These are phyloP conservation scores for Alternaria angustiovoidea DNA, from an alignment of 2,329 filamentous ascomycete genomes.

Conservation along the genomic window DNA sequence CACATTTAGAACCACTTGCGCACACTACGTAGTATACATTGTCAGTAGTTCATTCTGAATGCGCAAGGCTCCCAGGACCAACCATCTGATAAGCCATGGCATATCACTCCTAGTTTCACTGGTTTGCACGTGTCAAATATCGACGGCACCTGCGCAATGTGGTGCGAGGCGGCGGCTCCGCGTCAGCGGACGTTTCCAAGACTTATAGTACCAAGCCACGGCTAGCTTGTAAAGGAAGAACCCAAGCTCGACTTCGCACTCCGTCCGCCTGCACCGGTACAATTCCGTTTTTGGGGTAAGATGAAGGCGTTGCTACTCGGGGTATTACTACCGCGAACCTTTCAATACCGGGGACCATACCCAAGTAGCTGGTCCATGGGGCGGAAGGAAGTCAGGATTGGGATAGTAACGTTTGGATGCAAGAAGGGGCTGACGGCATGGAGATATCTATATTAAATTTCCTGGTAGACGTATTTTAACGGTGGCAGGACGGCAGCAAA, in stretches of 20 bases:
- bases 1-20: neutral
- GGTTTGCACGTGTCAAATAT: neutral
- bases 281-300: neutral
- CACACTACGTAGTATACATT: neutral
- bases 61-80: neutral
- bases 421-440: neutral
- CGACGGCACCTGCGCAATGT: neutral
- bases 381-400: neutral
- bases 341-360: conserved; percentile 3
- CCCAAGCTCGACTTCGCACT: conserved; percentile 22
- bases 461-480: neutral
- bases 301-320: conserved; percentile 13
- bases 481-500: neutral
- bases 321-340: conserved; percentile 14
- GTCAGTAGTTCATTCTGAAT: neutral
- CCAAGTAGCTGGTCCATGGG: neutral
- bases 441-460: neutral
- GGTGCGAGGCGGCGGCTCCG: conserved; percentile 1
- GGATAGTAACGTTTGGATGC: neutral
- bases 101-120: neutral
- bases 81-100: neutral
- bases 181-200: conserved; percentile 1
- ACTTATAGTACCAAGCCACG: conserved; percentile 3
- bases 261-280: conserved; percentile 16
- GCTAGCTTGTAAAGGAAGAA: conserved; percentile 9